phyloP scores from a whole-genome alignment of 2,329 filamentous ascomycete species.

The Ophiobolus disseminans region DNA sequence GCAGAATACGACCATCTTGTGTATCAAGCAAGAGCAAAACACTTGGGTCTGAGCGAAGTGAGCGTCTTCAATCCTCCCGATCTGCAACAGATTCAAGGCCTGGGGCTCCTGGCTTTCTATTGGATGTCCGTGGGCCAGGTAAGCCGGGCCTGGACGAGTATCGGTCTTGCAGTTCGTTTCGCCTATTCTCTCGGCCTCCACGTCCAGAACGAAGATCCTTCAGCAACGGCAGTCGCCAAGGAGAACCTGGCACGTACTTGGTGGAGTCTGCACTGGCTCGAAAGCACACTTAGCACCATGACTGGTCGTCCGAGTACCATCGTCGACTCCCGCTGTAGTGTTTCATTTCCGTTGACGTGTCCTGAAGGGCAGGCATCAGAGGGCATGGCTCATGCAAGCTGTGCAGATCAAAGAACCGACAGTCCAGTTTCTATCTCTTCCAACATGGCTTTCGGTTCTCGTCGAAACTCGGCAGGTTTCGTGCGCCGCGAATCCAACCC shows the following conservation, averaged over 20 bases:
- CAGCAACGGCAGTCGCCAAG: constrained; percentile 35
- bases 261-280: constrained; percentile 52
- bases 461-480: constrained; percentile 5
- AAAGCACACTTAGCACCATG: constrained; percentile 48
- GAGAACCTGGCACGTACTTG: constrained; percentile 50
- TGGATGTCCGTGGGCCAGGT: constrained; percentile 50
- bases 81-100: constrained; percentile 49
- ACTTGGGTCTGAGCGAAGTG: constrained; percentile 39
- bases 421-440: constrained; percentile 5
- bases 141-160: constrained; percentile 51
- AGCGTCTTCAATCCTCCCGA: constrained; percentile 44
- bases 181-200: constrained; percentile 50
- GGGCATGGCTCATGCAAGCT: constrained; percentile 10
- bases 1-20: constrained; percentile 44
- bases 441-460: constrained; percentile 5
- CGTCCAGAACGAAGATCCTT: constrained; percentile 46
- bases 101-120: constrained; percentile 50
- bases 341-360: constrained; percentile 40
- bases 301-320: constrained; percentile 52
- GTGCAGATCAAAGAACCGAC: constrained; percentile 7
- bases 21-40: constrained; percentile 50
- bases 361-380: constrained; percentile 28
- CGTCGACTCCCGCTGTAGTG: constrained; percentile 44
- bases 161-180: constrained; percentile 48
- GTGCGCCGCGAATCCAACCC: constrained; percentile 19